These are phyloP conservation scores for Begonia masoniana DNA, from an alignment of 306 rosid genomes.

Conservation along the genomic window DNA sequence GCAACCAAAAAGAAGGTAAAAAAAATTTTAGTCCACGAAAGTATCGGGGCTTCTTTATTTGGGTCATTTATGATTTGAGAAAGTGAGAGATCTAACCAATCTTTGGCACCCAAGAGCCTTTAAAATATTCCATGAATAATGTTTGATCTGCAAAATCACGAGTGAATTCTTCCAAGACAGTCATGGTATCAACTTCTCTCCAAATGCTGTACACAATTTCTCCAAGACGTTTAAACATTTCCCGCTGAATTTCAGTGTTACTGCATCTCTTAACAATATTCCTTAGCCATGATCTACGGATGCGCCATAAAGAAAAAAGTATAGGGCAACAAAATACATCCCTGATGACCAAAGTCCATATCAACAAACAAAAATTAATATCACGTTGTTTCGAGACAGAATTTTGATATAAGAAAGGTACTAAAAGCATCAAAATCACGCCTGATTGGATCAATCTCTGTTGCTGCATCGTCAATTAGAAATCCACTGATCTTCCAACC, in stretches of 20 bases:
- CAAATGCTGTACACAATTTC: conserved; percentile 52
- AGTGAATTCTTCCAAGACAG: conserved; percentile 47
- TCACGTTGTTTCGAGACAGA: too few relatives aligned
- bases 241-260: conserved; percentile 67
- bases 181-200: conserved; percentile 38
- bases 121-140: conserved; percentile 79
- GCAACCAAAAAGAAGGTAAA: conserved; percentile 2
- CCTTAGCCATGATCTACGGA: conserved; percentile 89
- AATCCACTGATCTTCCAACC: conserved; percentile 85
- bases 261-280: conserved; percentile 69
- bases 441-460: conserved; percentile 82
- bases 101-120: conserved; percentile 75
- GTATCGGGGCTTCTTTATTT: too few relatives aligned
- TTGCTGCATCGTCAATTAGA: conserved; percentile 78
- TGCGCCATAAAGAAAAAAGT: conserved; percentile 82
- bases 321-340: conserved; percentile 72
- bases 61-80: neutral
- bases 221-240: conserved; percentile 76
- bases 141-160: conserved; percentile 82
- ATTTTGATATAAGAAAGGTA: neutral
- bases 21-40: too few relatives aligned
- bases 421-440: conserved; percentile 17
- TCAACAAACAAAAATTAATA: neutral
- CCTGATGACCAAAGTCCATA: conserved; percentile 32
- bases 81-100: conserved; percentile 49